A percentile compares a stretch with the other conserved stretches of the same genome.
These are phyloP conservation scores for Penicillium occitanis DNA, from an alignment of 2,329 filamentous ascomycete genomes.

Conservation along the genomic window DNA sequence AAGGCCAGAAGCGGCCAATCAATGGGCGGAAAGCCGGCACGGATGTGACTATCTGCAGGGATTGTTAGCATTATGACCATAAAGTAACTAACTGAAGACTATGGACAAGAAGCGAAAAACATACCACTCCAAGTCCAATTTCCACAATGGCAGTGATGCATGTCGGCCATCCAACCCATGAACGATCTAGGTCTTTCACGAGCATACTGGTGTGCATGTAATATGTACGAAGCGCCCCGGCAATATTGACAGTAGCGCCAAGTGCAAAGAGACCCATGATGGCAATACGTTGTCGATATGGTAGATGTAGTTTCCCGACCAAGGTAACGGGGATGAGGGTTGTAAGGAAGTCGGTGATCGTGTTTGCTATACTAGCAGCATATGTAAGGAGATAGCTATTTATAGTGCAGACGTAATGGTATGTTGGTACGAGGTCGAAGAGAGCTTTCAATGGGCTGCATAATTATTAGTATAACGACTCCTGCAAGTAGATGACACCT, in stretches of 20 bases:
- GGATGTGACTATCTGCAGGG: conserved; percentile 10
- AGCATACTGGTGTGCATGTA: conserved; percentile 37
- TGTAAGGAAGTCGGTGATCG: conserved; percentile 38
- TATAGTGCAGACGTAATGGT: conserved; percentile 20
- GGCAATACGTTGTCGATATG: conserved; percentile 36
- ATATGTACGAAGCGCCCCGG: conserved; percentile 35
- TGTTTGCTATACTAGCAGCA: conserved; percentile 39
- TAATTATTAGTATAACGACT: neutral
- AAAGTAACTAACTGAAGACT: neutral
- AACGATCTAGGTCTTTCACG: conserved; percentile 30
- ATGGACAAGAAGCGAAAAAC: conserved; percentile 13
- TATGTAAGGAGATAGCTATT: conserved; percentile 34
- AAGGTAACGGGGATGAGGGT: conserved; percentile 41
- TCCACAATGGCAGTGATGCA: conserved; percentile 35
- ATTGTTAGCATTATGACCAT: conserved; percentile 8
- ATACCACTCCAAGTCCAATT: conserved; percentile 38
- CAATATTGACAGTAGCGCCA: conserved; percentile 38
- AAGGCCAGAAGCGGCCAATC: conserved; percentile 5
- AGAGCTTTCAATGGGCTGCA: conserved; percentile 14
- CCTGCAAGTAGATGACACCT: neutral
- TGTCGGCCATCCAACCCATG: conserved; percentile 39
- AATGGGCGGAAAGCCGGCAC: conserved; percentile 14
- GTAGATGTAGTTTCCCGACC: conserved; percentile 41
- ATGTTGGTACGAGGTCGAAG: conserved; percentile 10
- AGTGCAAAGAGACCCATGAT: conserved; percentile 40